These are phyloP conservation scores for Haplosporangium gracile DNA, from an alignment of 192 early-diverging fungal species.

Conservation along the genomic window DNA sequence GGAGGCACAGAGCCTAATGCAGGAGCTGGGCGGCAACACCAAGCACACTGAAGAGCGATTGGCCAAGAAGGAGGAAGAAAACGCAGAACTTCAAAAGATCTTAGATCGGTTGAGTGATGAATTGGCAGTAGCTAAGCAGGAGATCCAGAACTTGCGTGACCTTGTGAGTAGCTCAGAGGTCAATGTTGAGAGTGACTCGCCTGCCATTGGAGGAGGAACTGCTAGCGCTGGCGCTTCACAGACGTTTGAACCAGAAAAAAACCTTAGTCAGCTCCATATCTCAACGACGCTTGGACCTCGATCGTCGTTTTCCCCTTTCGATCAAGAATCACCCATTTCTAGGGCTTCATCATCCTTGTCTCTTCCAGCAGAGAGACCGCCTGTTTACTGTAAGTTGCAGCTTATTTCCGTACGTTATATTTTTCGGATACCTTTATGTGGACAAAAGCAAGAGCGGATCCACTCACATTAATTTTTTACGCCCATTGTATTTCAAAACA, in stretches of 20 bases:
- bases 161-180: conserved; percentile 34
- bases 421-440: background rate
- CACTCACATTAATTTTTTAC: background rate
- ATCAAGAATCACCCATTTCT: conserved; percentile 47
- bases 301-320: conserved; percentile 29
- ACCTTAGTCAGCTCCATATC: conserved; percentile 12
- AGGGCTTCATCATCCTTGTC: conserved; percentile 46
- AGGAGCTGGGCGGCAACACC: conserved; percentile 49
- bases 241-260: conserved; percentile 20
- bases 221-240: background rate
- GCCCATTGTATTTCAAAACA: background rate
- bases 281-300: conserved; percentile 30
- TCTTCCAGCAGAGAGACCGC: conserved; percentile 31
- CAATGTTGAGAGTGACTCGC: background rate
- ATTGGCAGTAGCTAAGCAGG: conserved; percentile 37
- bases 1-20: conserved; percentile 49
- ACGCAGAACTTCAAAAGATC: conserved; percentile 57
- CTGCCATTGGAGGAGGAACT: background rate
- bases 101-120: conserved; percentile 54
- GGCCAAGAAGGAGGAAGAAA: conserved; percentile 63
- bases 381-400: conserved; percentile 45
- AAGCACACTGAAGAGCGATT: conserved; percentile 52
- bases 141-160: conserved; percentile 47
- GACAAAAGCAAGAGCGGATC: background rate
- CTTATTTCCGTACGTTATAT: background rate